These are phyloP conservation scores for Pythium apleroticum DNA, from an alignment of 352 stramenopile species.

Conservation along the genomic window DNA sequence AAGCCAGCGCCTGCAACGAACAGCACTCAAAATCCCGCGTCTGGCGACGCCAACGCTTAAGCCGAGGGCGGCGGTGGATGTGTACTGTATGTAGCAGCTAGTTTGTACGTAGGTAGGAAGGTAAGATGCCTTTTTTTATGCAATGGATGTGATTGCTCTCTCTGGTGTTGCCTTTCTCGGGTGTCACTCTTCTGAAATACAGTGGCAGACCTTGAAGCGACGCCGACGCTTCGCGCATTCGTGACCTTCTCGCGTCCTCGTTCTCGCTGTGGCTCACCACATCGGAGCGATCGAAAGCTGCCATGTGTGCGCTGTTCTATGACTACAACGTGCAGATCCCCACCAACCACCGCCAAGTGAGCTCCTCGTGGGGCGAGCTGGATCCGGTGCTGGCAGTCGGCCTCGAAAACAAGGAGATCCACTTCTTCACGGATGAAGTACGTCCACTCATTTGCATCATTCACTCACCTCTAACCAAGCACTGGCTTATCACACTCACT, in stretches of 20 bases:
- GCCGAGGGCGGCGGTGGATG: neutral
- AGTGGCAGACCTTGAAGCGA: neutral
- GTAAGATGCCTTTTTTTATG: too few relatives aligned
- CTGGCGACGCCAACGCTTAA: neutral
- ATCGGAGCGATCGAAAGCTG: neutral
- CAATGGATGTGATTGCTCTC: neutral
- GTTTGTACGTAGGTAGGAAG: too few relatives aligned
- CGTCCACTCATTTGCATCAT: neutral
- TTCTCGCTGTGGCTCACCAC: neutral
- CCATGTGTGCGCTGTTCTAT: slow-evolving; percentile 73
- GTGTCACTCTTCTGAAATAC: neutral
- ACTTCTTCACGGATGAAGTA: slow-evolving; percentile 91
- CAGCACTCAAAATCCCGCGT: neutral
- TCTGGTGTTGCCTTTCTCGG: neutral
- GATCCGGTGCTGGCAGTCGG: slow-evolving; percentile 82
- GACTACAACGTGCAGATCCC: slow-evolving; percentile 77
- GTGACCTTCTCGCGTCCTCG: neutral
- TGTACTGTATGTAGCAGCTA: neutral
- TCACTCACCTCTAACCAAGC: neutral
- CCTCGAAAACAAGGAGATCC: slow-evolving; percentile 83
- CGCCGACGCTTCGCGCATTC: neutral
- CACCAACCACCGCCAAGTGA: slow-evolving; percentile 65
- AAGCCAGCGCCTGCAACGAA: neutral
- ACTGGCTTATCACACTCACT: slow-evolving; percentile 23
- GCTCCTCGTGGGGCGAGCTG: slow-evolving; percentile 78